Evolutionary conservation across 768 basidiomycete genomes (phyloP).

Genomic region (Boletus tylopilopsis): DNA sequence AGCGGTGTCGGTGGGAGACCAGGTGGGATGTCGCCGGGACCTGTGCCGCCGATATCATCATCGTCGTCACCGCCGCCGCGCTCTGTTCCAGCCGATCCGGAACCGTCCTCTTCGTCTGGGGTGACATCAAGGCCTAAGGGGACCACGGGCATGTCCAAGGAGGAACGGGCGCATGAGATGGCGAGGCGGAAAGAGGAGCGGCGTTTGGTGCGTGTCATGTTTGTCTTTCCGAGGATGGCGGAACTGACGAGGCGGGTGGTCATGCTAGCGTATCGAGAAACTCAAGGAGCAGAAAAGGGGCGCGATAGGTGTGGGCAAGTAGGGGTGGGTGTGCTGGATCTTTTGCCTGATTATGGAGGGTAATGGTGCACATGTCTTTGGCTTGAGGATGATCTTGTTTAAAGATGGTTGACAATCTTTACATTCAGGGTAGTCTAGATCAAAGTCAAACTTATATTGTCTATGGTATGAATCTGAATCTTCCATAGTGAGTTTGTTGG

Average conservation of each 20-base stretch:
- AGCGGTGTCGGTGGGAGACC: too few relatives aligned
- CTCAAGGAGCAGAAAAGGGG: constrained; percentile 77
- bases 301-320: neutral
- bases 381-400: too few relatives aligned
- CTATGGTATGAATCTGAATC: too few relatives aligned
- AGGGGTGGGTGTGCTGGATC: too few relatives aligned
- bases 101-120: constrained; percentile 9
- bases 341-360: too few relatives aligned
- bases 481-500: too few relatives aligned
- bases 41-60: constrained; percentile 7
- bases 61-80: constrained; percentile 18
- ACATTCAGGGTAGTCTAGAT: too few relatives aligned
- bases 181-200: constrained; percentile 88
- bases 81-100: constrained; percentile 6
- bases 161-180: constrained; percentile 94
- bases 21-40: too few relatives aligned
- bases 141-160: constrained; percentile 63
- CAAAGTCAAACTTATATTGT: too few relatives aligned
- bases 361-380: too few relatives aligned
- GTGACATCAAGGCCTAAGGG: too few relatives aligned
- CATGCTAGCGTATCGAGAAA: constrained; percentile 76
- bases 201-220: constrained; percentile 58
- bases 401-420: too few relatives aligned
- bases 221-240: neutral
- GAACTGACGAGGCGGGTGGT: neutral